phyloP scores from a whole-genome alignment of 1,139 yeast species.

The Candida sp. region DNA sequence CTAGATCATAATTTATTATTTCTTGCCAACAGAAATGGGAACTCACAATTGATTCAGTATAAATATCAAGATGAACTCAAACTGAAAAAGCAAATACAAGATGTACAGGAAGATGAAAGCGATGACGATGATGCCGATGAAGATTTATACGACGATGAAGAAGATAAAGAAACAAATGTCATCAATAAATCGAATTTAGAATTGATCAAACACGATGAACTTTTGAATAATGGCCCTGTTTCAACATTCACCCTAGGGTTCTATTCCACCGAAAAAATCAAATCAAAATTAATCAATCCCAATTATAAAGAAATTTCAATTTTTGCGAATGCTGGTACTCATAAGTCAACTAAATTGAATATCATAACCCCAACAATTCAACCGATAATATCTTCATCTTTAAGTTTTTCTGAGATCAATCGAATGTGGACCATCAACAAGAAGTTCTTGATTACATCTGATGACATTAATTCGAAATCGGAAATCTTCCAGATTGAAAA shows the following conservation, averaged over 20 bases:
- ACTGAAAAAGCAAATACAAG: slow-evolving; percentile 6
- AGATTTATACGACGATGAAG: slow-evolving; percentile 32
- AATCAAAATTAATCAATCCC: slow-evolving; percentile 67
- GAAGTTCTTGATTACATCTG: slow-evolving; percentile 69
- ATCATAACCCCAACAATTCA: slow-evolving; percentile 62
- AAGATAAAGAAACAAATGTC: slow-evolving; percentile 26
- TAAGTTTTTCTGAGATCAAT: slow-evolving; percentile 73
- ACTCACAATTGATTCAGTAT: slow-evolving; percentile 32
- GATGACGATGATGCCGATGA: slow-evolving; percentile 24
- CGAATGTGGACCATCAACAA: slow-evolving; percentile 68
- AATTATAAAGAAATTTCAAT: slow-evolving; percentile 62
- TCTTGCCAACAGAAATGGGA: slow-evolving; percentile 32
- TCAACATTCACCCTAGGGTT: slow-evolving; percentile 67
- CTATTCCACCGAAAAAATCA: slow-evolving; percentile 50
- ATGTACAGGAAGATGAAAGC: slow-evolving; percentile 12
- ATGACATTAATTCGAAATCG: slow-evolving; percentile 58
- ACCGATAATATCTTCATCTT: slow-evolving; percentile 63
- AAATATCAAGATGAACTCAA: slow-evolving; percentile 18
- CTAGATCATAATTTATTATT: slow-evolving; percentile 36
- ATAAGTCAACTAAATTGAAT: slow-evolving; percentile 51
- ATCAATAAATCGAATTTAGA: slow-evolving; percentile 27
- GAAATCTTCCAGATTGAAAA: slow-evolving; percentile 72
- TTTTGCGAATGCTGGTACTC: slow-evolving; percentile 69
- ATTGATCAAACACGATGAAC: slow-evolving; percentile 48
- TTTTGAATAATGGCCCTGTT: slow-evolving; percentile 73